Evolutionary conservation across 768 basidiomycete species (phyloP), one percentile per base, ranked within the genome.

Genomic region (Trametes elegans): DNA sequence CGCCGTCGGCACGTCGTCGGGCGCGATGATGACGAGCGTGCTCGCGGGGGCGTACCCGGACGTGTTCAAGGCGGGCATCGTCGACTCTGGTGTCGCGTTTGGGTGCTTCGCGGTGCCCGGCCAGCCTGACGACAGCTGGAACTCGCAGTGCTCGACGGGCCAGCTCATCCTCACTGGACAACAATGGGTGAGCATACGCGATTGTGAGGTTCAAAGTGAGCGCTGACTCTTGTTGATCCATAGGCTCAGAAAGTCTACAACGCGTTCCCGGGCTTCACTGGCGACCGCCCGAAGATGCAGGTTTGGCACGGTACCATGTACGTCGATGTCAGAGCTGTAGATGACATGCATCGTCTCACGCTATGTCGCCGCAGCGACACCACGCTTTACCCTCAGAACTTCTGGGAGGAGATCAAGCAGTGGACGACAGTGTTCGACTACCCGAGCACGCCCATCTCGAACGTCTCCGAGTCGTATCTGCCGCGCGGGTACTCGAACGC

Each of bases 1-100:
- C 65, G 75, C 74, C 31, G 78, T 79, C 38, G 81, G 80, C 18
- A 73, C 73, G 4, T 76, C 76, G 6, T 81, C 79, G 3, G 81
- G 81, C 46, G 74, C 73, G 53, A 83, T 82, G 82, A 82, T 82
- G 81, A 82, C 81, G 53, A 79, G 76, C 62, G 80, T 82, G 26
- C 69, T 82, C 43, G 68, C 70, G 42, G 81, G 79, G 29, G 75
- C 78, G 18, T 81, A 82, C 67, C 80, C 80, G n/a, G 77, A 82
- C 54, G 62, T 83, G 34, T 79, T 81, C 70, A 55, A 60, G 39
- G 82, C 79, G 16, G 79, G 75, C 19, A 60, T 76, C 38, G 76
- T 73, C 24, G 77, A 74, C 64, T 76, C 79, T 31, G 80, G 81
- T 43, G 81, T 82, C 40, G 74, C 81, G 7, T 81, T 75, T 53